Evolutionary conservation across 2,329 filamentous ascomycete species (phyloP).

Genomic region (Colletotrichum melonis): DNA sequence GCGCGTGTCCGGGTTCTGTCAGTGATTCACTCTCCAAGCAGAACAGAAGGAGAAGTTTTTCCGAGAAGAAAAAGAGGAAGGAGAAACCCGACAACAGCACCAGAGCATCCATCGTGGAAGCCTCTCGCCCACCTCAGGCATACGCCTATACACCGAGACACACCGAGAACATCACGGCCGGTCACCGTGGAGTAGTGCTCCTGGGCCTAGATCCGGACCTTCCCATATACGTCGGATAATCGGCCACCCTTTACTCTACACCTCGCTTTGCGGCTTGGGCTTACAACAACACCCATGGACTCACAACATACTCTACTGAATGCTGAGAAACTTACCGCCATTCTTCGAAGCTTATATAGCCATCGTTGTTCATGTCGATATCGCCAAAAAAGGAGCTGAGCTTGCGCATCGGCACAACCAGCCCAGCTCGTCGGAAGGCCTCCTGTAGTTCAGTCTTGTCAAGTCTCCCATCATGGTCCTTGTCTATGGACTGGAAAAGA

Average conservation of each 20-base stretch:
- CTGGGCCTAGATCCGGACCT: background rate
- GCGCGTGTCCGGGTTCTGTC: background rate
- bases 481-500: slow-evolving; percentile 89
- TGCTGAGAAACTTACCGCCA: slow-evolving; percentile 81
- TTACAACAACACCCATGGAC: background rate
- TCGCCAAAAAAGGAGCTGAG: slow-evolving; percentile 89
- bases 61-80: background rate
- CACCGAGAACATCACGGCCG: slow-evolving; percentile 7
- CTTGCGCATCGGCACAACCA: slow-evolving; percentile 81
- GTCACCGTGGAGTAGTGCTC: background rate
- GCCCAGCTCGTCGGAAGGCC: slow-evolving; percentile 82
- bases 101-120: background rate
- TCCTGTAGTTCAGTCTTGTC: slow-evolving; percentile 85
- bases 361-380: slow-evolving; percentile 90
- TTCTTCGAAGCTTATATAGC: slow-evolving; percentile 89
- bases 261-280: background rate
- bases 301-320: background rate
- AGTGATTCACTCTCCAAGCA: slow-evolving; percentile 10
- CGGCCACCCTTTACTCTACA: slow-evolving; percentile 10
- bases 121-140: background rate
- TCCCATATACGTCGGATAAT: background rate
- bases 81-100: background rate
- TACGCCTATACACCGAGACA: background rate
- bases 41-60: background rate
- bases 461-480: slow-evolving; percentile 84